Percentiles rank a stretch among this genome's conserved stretches.
phyloP scores from a whole-genome alignment of 139 green algal species.

The Chlamydomonas sp. region DNA sequence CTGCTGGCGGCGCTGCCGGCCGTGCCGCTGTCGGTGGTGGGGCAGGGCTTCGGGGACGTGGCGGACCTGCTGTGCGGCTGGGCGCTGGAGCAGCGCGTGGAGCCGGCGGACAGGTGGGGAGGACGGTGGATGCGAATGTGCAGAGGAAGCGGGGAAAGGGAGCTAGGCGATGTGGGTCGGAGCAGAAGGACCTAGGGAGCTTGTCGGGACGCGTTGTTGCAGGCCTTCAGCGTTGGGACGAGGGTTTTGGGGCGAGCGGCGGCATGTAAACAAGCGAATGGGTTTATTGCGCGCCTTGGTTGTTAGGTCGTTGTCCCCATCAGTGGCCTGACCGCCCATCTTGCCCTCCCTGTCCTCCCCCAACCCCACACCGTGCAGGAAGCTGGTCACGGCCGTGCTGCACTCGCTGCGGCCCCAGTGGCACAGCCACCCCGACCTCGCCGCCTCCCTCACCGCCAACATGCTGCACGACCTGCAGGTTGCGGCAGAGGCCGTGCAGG shows the following conservation, averaged over 20 bases:
- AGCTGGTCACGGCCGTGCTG: neutral
- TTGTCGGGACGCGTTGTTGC: neutral
- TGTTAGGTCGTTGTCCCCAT: no score
- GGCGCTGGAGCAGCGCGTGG: slow-evolving; percentile 7
- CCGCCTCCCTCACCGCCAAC: slow-evolving; percentile 7
- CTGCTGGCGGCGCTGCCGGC: slow-evolving; percentile 18
- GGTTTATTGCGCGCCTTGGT: neutral
- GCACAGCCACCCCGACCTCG: slow-evolving; percentile 32
- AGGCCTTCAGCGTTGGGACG: neutral
- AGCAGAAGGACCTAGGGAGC: neutral
- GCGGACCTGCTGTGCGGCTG: slow-evolving; percentile 33
- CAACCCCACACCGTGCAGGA: neutral
- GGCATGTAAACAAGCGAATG: neutral
- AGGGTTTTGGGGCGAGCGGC: neutral
- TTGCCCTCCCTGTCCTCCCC: neutral
- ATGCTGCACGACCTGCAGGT: slow-evolving; percentile 11
- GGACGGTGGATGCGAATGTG: neutral
- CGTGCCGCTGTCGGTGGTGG: slow-evolving; percentile 10
- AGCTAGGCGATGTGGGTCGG: neutral
- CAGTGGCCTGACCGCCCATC: no score
- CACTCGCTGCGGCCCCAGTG: slow-evolving; percentile 33
- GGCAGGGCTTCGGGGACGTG: slow-evolving; percentile 23
- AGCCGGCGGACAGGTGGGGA: slow-evolving; percentile 13
- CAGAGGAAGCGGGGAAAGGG: no score
- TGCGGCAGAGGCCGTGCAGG: neutral